These are phyloP conservation scores for Chlorella variabilis DNA, from an alignment of 163 green algal genomes.

Conservation along the genomic window DNA sequence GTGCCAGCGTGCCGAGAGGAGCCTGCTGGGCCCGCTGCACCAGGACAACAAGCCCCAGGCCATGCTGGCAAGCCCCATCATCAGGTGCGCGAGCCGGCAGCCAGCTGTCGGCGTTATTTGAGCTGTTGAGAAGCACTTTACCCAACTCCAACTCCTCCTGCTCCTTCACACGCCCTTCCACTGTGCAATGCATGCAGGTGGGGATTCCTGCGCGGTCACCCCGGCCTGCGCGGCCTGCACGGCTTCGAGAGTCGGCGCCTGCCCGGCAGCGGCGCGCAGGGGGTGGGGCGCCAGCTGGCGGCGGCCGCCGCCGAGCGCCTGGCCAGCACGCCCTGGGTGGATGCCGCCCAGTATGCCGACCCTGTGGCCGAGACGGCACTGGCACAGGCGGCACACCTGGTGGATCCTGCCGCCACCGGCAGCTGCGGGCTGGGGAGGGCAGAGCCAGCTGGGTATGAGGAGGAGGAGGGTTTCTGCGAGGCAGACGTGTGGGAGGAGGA, in stretches of 20 bases:
- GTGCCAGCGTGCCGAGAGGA: too few relatives aligned
- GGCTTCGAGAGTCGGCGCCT: background rate
- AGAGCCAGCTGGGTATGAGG: too few relatives aligned
- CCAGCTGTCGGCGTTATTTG: too few relatives aligned
- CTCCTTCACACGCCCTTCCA: too few relatives aligned
- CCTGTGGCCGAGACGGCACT: background rate
- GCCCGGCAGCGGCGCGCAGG: background rate
- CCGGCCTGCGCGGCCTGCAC: background rate
- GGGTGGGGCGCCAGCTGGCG: background rate
- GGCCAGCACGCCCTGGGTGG: background rate
- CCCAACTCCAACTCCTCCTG: too few relatives aligned
- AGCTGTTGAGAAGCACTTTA: too few relatives aligned
- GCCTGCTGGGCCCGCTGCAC: too few relatives aligned
- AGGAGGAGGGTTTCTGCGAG: background rate
- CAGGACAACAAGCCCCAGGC: too few relatives aligned
- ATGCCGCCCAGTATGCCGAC: background rate
- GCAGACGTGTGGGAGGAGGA: background rate
- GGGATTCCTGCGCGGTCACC: background rate
- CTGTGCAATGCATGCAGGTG: too few relatives aligned
- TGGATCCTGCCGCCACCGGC: background rate
- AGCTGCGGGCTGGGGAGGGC: too few relatives aligned
- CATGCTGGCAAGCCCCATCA: too few relatives aligned
- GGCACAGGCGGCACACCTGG: background rate
- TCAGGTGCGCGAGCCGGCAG: too few relatives aligned
- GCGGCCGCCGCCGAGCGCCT: background rate